A percentile compares a stretch with the other conserved stretches of the same genome.
These are phyloP conservation scores for Ceratobasidium sp. DNA, from an alignment of 1,284 basidiomycete genomes.

Conservation along the genomic window DNA sequence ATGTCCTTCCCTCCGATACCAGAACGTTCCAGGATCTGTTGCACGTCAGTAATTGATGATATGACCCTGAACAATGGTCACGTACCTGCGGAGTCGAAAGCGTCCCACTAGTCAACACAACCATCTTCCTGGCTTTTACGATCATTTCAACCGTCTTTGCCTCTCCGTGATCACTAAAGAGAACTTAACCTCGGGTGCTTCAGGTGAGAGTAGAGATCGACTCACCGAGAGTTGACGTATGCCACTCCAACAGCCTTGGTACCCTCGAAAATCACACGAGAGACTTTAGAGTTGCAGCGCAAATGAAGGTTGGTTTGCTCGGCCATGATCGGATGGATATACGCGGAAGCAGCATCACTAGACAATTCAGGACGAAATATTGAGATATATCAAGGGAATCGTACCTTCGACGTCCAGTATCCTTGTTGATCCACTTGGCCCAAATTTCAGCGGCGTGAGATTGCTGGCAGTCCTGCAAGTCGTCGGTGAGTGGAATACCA, in stretches of 20 bases:
- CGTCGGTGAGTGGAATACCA: slow-evolving; percentile 68
- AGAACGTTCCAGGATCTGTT: slow-evolving; percentile 74
- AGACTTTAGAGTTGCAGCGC: slow-evolving; percentile 71
- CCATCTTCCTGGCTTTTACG: slow-evolving; percentile 70
- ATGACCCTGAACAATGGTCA: background rate
- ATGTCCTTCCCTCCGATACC: slow-evolving; percentile 65
- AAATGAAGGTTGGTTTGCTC: slow-evolving; percentile 72
- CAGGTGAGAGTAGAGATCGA: no score
- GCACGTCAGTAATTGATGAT: background rate
- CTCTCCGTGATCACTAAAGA: slow-evolving; percentile 13
- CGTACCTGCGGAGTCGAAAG: slow-evolving; percentile 70
- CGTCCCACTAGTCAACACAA: slow-evolving; percentile 74
- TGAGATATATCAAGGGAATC: slow-evolving; percentile 50
- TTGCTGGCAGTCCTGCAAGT: slow-evolving; percentile 55
- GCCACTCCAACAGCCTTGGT: slow-evolving; percentile 78
- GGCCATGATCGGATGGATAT: slow-evolving; percentile 79
- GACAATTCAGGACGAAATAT: background rate
- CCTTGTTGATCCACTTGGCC: slow-evolving; percentile 81
- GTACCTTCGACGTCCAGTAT: slow-evolving; percentile 77
- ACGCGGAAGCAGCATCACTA: slow-evolving; percentile 59
- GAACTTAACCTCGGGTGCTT: background rate
- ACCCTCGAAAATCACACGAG: slow-evolving; percentile 78
- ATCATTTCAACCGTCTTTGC: slow-evolving; percentile 31
- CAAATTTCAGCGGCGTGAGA: slow-evolving; percentile 76
- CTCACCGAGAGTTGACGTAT: slow-evolving; percentile 72